These are phyloP conservation scores for Artemisia annua DNA, from an alignment of 129 eudicot genomes.

Conservation along the genomic window DNA sequence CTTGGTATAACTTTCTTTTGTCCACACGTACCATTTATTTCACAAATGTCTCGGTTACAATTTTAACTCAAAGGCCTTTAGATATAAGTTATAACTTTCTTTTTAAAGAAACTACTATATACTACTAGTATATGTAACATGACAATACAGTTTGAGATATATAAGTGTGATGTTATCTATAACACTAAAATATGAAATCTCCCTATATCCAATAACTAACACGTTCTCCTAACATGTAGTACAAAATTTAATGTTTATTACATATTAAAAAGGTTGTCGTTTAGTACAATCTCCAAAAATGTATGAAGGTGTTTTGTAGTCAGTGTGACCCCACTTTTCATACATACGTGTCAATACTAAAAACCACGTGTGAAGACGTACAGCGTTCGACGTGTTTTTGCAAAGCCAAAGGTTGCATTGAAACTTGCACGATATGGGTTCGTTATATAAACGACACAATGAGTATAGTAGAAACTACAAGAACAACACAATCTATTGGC, in stretches of 20 bases:
- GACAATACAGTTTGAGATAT: no score
- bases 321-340: neutral
- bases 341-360: slow-evolving; percentile 26
- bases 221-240: neutral
- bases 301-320: slow-evolving; percentile 8
- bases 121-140: no score
- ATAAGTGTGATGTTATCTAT: no score
- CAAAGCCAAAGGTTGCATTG: slow-evolving; percentile 26
- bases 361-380: slow-evolving; percentile 27
- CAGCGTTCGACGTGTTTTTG: slow-evolving; percentile 30
- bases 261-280: neutral
- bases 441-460: slow-evolving; percentile 20
- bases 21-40: no score
- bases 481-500: no score
- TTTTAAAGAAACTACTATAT: no score
- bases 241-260: neutral
- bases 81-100: no score
- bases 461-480: neutral
- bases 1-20: no score
- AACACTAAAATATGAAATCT: neutral
- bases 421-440: slow-evolving; percentile 32
- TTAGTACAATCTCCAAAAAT: slow-evolving; percentile 20
- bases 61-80: no score
- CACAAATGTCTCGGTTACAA: no score
- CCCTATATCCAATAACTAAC: neutral